phyloP scores from a whole-genome alignment of 768 basidiomycete genomes.

The Trametes sanguinea region DNA sequence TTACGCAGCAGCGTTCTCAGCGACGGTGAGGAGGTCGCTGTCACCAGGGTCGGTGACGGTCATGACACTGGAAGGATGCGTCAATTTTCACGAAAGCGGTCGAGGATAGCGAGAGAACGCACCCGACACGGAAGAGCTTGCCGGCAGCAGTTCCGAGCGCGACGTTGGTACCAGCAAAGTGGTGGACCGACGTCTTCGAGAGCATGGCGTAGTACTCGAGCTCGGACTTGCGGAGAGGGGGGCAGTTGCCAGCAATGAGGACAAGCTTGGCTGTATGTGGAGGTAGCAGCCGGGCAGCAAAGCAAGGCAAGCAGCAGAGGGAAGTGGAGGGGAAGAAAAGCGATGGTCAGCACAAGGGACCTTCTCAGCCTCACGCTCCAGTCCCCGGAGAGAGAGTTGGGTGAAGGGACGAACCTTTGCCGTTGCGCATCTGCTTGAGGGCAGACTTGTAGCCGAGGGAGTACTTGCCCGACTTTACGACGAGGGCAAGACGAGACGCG shows the following conservation, averaged over 20 bases:
- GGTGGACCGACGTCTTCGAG: slow-evolving; percentile 98
- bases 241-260: slow-evolving; percentile 98
- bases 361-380: slow-evolving; percentile 99
- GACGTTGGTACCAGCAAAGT: slow-evolving; percentile 97
- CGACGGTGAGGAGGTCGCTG: slow-evolving; percentile 89
- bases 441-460: slow-evolving; percentile 97
- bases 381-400: slow-evolving; percentile 71
- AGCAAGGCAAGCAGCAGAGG: slow-evolving; percentile 14
- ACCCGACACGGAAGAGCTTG: slow-evolving; percentile 99
- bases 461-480: slow-evolving; percentile 99
- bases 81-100: background rate
- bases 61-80: slow-evolving; percentile 73
- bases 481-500: slow-evolving; percentile 87
- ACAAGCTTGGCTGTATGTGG: slow-evolving; percentile 90
- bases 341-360: slow-evolving; percentile 79
- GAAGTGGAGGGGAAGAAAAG: slow-evolving; percentile 26
- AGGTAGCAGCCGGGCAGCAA: too few relatives aligned
- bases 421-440: slow-evolving; percentile 96
- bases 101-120: slow-evolving; percentile 28
- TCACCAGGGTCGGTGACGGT: slow-evolving; percentile 95
- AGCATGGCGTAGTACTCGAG: slow-evolving; percentile 99
- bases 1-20: slow-evolving; percentile 72
- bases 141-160: slow-evolving; percentile 98
- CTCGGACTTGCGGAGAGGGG: slow-evolving; percentile 98
- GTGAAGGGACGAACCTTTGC: slow-evolving; percentile 79